Evolutionary conservation across 2,329 filamentous ascomycete species (phyloP).

Genomic region (Colletotrichum truncatum): DNA sequence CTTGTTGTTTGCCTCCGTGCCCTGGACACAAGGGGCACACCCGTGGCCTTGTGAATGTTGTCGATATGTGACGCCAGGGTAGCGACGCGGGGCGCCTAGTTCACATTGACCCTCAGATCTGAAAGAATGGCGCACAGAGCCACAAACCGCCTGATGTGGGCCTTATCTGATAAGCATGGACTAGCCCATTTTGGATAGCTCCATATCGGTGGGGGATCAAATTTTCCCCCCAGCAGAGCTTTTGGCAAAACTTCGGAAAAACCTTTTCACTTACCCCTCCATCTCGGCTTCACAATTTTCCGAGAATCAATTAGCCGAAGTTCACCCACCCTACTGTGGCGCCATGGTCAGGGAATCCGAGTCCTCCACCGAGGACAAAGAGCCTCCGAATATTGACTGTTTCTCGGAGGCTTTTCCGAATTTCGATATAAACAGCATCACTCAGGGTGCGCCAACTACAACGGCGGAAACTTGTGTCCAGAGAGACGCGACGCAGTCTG

Average conservation of each 20-base stretch:
- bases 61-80: slow-evolving; percentile 8
- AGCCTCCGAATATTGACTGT: neutral
- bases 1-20: neutral
- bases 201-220: neutral
- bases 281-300: slow-evolving; percentile 6
- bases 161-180: neutral
- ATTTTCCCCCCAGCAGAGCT: neutral
- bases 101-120: slow-evolving; percentile 16
- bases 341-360: slow-evolving; percentile 14
- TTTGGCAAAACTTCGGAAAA: slow-evolving; percentile 15
- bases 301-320: slow-evolving; percentile 2
- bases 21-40: slow-evolving; percentile 2
- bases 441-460: neutral
- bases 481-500: neutral
- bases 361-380: slow-evolving; percentile 21
- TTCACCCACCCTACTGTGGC: slow-evolving; percentile 12
- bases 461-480: neutral
- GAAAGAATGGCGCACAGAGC: slow-evolving; percentile 28
- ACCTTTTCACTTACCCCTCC: neutral
- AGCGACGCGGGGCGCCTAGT: slow-evolving; percentile 20
- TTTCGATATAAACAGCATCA: slow-evolving; percentile 1
- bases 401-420: slow-evolving; percentile 23
- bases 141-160: neutral
- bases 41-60: neutral
- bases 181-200: slow-evolving; percentile 25